Percentiles rank a stretch among this genome's conserved stretches.
Evolutionary conservation across 148 eudicot species (phyloP).

Genomic region (Rhododendron williamsianum): DNA sequence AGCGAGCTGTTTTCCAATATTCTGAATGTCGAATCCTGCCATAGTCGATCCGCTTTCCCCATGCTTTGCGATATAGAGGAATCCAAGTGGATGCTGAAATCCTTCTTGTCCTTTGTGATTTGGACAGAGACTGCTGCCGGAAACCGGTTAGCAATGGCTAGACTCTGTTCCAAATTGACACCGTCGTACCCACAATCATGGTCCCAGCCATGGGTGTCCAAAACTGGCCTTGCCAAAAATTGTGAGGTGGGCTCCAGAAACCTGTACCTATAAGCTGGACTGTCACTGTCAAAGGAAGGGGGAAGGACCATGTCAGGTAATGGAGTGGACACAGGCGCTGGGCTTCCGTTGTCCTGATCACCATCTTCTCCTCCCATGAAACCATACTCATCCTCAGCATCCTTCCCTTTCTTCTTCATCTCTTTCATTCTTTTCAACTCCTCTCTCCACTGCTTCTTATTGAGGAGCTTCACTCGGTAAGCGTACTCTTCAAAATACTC

Average conservation of each 20-base stretch:
- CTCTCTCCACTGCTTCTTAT: conserved; percentile 89
- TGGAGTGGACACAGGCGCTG: conserved; percentile 86
- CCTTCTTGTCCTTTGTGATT: conserved; percentile 86
- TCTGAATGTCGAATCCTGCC: conserved; percentile 85
- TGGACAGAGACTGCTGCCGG: conserved; percentile 68
- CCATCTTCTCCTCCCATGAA: conserved; percentile 55
- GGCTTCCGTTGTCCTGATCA: conserved; percentile 49
- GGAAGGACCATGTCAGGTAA: conserved; percentile 95
- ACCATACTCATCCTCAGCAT: conserved; percentile 26
- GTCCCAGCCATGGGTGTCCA: conserved; percentile 98
- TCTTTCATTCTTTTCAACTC: conserved; percentile 84
- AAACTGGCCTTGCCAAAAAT: conserved; percentile 81
- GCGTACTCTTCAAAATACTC: conserved; percentile 92
- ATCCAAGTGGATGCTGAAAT: conserved; percentile 74
- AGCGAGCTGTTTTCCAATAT: conserved; percentile 71
- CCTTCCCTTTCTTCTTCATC: conserved; percentile 58
- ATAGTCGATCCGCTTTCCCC: conserved; percentile 74
- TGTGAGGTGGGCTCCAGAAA: conserved; percentile 92
- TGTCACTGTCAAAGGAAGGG: conserved; percentile 84
- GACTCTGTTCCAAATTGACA: conserved; percentile 75
- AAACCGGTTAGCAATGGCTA: conserved; percentile 57
- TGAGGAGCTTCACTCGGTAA: conserved; percentile 91
- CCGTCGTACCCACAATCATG: conserved; percentile 99
- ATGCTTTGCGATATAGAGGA: conserved; percentile 72
- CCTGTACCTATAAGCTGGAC: conserved; percentile 79